Evolutionary conservation across 2,329 filamentous ascomycete species (phyloP).

Genomic region (Trichoderma atroviride): DNA sequence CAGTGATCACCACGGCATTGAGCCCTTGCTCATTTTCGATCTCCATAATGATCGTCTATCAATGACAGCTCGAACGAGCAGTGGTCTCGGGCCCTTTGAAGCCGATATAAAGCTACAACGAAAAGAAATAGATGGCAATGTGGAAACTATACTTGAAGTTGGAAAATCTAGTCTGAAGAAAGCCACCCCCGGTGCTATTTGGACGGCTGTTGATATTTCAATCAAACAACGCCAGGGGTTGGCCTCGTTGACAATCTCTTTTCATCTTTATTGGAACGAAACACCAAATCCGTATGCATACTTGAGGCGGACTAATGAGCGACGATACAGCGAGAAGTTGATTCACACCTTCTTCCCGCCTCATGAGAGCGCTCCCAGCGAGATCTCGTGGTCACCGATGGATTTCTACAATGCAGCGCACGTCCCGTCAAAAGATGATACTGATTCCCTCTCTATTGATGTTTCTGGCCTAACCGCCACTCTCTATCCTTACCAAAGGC

Average conservation of each 20-base stretch:
- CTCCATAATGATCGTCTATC: conserved; percentile 27
- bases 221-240: conserved; percentile 36
- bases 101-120: conserved; percentile 32
- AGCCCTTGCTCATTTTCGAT: conserved; percentile 31
- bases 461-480: conserved; percentile 51
- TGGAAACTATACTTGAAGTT: conserved; percentile 31
- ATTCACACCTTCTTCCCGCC: conserved; percentile 43
- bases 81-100: conserved; percentile 20
- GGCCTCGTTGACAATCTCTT: conserved; percentile 38
- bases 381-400: conserved; percentile 48
- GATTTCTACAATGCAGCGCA: conserved; percentile 72
- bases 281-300: conserved; percentile 38
- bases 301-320: conserved; percentile 38
- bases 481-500: conserved; percentile 72
- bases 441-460: conserved; percentile 42
- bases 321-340: conserved; percentile 40
- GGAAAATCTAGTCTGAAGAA: conserved; percentile 27
- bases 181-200: conserved; percentile 39
- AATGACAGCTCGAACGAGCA: conserved; percentile 29
- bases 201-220: conserved; percentile 39
- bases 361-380: background rate
- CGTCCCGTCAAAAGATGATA: conserved; percentile 55
- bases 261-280: conserved; percentile 49
- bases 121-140: conserved; percentile 31
- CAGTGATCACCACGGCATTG: conserved; percentile 30